A percentile compares a stretch with the other conserved stretches of the same genome.
Evolutionary conservation across 2,329 filamentous ascomycete species (phyloP).

Genomic region (Calonectria pseudoreteaudii): DNA sequence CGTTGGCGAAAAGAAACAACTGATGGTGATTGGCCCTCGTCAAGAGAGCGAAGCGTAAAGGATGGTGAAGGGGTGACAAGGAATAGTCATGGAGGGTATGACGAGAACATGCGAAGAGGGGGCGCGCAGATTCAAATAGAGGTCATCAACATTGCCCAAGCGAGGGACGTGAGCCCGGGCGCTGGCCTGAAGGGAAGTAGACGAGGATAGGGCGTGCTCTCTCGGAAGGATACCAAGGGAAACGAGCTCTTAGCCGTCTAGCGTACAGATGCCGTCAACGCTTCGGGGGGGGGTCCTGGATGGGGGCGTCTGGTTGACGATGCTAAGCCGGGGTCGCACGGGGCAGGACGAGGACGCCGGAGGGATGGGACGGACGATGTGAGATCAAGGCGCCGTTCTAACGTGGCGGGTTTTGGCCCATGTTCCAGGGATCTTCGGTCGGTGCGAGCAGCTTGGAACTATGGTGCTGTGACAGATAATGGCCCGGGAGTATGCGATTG

Average conservation of each 20-base stretch:
- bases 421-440: conserved; percentile 19
- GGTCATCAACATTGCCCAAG: not conserved
- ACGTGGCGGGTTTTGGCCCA: conserved; percentile 15
- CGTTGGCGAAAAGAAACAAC: not conserved
- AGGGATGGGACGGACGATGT: conserved; percentile 5
- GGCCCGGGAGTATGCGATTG: not conserved
- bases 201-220: conserved; percentile 5
- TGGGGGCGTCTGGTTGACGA: conserved; percentile 7
- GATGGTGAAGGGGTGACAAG: conserved; percentile 28
- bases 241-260: conserved; percentile 11
- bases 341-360: not conserved
- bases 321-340: conserved; percentile 12
- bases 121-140: conserved; percentile 37
- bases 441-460: conserved; percentile 17
- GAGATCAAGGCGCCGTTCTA: conserved; percentile 22
- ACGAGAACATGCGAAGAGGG: conserved; percentile 28
- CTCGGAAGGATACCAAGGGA: not conserved
- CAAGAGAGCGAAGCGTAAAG: conserved; percentile 12
- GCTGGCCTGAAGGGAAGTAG: conserved; percentile 14
- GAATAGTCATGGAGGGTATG: conserved; percentile 25
- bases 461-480: conserved; percentile 6
- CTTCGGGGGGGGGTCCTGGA: conserved; percentile 7
- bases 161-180: conserved; percentile 13
- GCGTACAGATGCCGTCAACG: conserved; percentile 8
- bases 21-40: conserved; percentile 10